Evolutionary conservation across 352 stramenopile species (phyloP).

Genomic region (Pythium aristosporum): DNA sequence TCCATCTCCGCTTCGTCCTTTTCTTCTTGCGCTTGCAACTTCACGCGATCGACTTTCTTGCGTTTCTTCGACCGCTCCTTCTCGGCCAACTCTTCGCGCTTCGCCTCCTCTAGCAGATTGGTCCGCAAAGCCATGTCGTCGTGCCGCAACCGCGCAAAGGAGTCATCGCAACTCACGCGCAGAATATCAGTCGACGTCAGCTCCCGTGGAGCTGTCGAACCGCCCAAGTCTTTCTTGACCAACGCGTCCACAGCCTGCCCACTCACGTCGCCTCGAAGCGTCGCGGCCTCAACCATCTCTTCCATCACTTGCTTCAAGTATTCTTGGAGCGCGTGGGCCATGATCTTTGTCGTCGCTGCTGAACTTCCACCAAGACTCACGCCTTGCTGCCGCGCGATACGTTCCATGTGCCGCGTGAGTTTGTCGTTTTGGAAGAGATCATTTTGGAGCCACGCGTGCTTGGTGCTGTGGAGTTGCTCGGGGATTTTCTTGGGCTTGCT

Average conservation of each 20-base stretch:
- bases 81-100: slow-evolving; percentile 69
- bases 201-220: slow-evolving; percentile 32
- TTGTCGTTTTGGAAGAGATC: slow-evolving; percentile 79
- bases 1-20: slow-evolving; percentile 88
- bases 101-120: slow-evolving; percentile 73
- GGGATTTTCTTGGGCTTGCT: slow-evolving; percentile 34
- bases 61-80: slow-evolving; percentile 84
- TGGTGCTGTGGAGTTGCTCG: slow-evolving; percentile 63
- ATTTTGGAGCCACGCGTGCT: slow-evolving; percentile 77
- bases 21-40: slow-evolving; percentile 66
- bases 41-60: slow-evolving; percentile 83
- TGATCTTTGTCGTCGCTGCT: slow-evolving; percentile 62
- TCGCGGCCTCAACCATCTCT: slow-evolving; percentile 82
- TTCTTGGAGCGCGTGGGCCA: slow-evolving; percentile 81
- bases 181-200: slow-evolving; percentile 80
- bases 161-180: slow-evolving; percentile 82
- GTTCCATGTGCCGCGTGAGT: slow-evolving; percentile 57
- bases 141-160: slow-evolving; percentile 62
- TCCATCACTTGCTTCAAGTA: slow-evolving; percentile 87
- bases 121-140: slow-evolving; percentile 61
- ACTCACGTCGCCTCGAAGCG: slow-evolving; percentile 62
- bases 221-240: slow-evolving; percentile 38
- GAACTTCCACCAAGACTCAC: slow-evolving; percentile 42
- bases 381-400: slow-evolving; percentile 43
- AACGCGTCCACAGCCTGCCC: slow-evolving; percentile 51